Percentiles rank a stretch among this genome's conserved stretches.
Evolutionary conservation across 1,139 yeast genomes (phyloP).

Genomic region (Kodamaea fungicola): DNA sequence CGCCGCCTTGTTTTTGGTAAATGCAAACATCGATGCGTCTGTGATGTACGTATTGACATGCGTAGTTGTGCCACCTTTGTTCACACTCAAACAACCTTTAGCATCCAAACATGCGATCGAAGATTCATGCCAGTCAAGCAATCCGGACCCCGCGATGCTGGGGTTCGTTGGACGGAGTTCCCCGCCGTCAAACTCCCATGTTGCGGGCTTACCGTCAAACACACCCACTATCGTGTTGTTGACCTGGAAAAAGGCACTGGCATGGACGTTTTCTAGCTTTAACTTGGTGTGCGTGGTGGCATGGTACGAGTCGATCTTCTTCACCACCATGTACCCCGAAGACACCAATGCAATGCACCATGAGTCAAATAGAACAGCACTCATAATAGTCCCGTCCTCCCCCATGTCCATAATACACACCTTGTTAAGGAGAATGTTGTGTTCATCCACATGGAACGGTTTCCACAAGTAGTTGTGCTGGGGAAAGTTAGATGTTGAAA

Average conservation of each 20-base stretch:
- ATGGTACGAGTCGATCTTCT: slow-evolving; percentile 1
- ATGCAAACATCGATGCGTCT: slow-evolving; percentile 12
- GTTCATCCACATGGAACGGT: slow-evolving; percentile 25
- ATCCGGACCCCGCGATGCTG: too few relatives aligned
- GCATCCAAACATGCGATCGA: not conserved
- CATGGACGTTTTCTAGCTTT: not conserved
- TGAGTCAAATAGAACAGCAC: slow-evolving; percentile 3
- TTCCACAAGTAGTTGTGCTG: slow-evolving; percentile 68
- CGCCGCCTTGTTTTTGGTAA: slow-evolving; percentile 52
- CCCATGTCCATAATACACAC: slow-evolving; percentile 6
- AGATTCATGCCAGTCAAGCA: too few relatives aligned
- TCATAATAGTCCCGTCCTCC: slow-evolving; percentile 2
- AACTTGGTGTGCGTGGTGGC: slow-evolving; percentile 1
- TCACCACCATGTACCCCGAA: slow-evolving; percentile 3
- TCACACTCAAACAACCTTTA: not conserved
- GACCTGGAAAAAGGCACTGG: slow-evolving; percentile 1
- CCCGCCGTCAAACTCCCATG: not conserved
- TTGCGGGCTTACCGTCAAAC: not conserved
- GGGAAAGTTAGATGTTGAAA: slow-evolving; percentile 42
- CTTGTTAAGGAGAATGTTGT: slow-evolving; percentile 9
- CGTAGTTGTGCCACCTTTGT: too few relatives aligned
- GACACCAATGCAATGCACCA: slow-evolving; percentile 3
- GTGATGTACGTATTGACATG: slow-evolving; percentile 2
- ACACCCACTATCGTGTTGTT: not conserved
- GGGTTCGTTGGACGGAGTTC: too few relatives aligned